A percentile compares a stretch with the other conserved stretches of the same genome.
Evolutionary conservation across 768 basidiomycete species (phyloP).

Genomic region (Glaciozyma antarctica): DNA sequence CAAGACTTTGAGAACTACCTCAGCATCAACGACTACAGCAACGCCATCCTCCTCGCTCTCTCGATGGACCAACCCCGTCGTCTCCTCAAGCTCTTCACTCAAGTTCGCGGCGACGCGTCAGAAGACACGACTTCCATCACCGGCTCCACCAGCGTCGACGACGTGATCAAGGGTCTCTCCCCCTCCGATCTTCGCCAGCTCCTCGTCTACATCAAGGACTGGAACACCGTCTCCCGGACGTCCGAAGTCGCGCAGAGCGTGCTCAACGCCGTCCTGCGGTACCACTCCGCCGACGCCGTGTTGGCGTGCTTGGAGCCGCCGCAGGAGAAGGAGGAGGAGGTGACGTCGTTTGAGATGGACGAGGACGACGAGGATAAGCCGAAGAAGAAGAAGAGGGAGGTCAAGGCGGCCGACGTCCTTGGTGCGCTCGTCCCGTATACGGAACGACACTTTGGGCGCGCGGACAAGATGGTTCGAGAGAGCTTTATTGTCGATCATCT

Average conservation of each 20-base stretch:
- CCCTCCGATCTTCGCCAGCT: constrained; percentile 68
- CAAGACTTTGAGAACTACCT: constrained; percentile 92
- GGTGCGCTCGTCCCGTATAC: constrained; percentile 88
- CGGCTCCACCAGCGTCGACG: constrained; percentile 64
- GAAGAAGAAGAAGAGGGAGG: constrained; percentile 28
- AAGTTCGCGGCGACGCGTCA: constrained; percentile 43
- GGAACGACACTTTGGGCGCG: constrained; percentile 74
- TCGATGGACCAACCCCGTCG: constrained; percentile 89
- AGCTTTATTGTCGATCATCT: constrained; percentile 78
- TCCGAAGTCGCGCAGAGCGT: constrained; percentile 74
- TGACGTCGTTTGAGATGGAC: constrained; percentile 14
- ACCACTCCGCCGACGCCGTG: constrained; percentile 65
- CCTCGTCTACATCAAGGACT: constrained; percentile 70
- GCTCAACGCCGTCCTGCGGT: constrained; percentile 68
- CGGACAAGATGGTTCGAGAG: constrained; percentile 82
- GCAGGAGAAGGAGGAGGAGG: constrained; percentile 22
- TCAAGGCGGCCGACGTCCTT: constrained; percentile 60
- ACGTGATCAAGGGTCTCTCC: constrained; percentile 63
- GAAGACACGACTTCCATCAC: constrained; percentile 45
- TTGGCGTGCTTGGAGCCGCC: constrained; percentile 51
- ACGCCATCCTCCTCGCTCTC: constrained; percentile 82
- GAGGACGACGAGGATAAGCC: constrained; percentile 28
- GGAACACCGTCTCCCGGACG: constrained; percentile 92
- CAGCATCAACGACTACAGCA: constrained; percentile 73
- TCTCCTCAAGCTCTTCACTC: constrained; percentile 65